Percentiles rank a stretch among this genome's conserved stretches.
Evolutionary conservation across 1,284 basidiomycete genomes (phyloP).

Genomic region (Ganoderma lucidum): DNA sequence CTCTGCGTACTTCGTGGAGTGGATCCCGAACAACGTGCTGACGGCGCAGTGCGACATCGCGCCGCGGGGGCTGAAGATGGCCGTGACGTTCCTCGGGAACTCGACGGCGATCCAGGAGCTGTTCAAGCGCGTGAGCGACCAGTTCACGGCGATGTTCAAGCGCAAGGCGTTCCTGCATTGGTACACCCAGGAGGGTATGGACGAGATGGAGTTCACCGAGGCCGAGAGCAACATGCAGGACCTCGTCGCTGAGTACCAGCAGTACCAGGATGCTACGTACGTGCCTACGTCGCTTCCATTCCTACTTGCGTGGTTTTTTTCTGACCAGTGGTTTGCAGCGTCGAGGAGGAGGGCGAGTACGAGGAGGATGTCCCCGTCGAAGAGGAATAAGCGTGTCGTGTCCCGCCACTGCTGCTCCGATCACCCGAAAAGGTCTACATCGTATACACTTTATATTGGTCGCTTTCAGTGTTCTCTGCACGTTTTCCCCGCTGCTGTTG

Average conservation of each 20-base stretch:
- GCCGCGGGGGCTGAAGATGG: conserved; percentile 94
- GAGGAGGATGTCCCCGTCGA: conserved; percentile 73
- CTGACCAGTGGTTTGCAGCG: conserved; percentile 47
- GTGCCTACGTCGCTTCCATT: conserved; percentile 41
- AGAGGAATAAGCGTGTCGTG: conserved; percentile 55
- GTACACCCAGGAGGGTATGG: conserved; percentile 99
- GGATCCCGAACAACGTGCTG: conserved; percentile 98
- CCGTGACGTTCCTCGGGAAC: conserved; percentile 97
- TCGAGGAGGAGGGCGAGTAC: conserved; percentile 85
- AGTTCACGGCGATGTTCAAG: conserved; percentile 99
- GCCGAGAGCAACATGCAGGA: conserved; percentile 98
- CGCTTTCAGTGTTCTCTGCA: conserved; percentile 41
- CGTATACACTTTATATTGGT: conserved; percentile 46
- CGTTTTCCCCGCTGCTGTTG: conserved; percentile 31
- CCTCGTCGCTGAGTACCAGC: conserved; percentile 93
- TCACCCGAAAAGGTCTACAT: conserved; percentile 42
- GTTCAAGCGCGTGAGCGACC: conserved; percentile 97
- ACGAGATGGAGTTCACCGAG: conserved; percentile 99
- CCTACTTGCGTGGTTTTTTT: not conserved
- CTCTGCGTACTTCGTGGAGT: conserved; percentile 97
- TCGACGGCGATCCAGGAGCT: conserved; percentile 97
- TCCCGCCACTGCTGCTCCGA: conserved; percentile 23
- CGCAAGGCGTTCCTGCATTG: conserved; percentile 99
- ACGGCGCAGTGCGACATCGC: conserved; percentile 97
- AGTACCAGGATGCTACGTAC: conserved; percentile 95